A percentile compares a stretch with the other conserved stretches of the same genome.
Conservation (phyloP, 768 basidiomycete species). For the Hysterangium stoloniferum region DNA sequence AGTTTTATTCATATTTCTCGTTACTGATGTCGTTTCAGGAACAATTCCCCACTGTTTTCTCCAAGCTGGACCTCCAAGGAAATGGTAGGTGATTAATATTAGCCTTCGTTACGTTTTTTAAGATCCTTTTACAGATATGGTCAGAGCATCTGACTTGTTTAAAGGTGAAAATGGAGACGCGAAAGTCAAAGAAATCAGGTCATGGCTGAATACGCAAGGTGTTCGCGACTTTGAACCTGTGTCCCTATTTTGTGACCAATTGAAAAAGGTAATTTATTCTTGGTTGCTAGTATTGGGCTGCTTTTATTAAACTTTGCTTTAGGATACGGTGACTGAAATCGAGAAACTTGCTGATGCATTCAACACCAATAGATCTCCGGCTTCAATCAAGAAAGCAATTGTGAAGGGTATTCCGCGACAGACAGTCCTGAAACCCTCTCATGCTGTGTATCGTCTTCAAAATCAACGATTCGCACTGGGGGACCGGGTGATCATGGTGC, state of each 20-base stretch:
- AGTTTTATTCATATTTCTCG: not conserved
- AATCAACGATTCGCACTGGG: constrained; percentile 84
- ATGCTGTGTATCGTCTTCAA: constrained; percentile 83
- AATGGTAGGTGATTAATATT: constrained; percentile 60
- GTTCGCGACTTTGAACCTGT: constrained; percentile 90
- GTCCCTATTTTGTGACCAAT: constrained; percentile 83
- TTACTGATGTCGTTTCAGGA: constrained; percentile 30
- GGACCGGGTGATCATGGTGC: constrained; percentile 93
- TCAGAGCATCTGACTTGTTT: constrained; percentile 51
- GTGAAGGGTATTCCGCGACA: constrained; percentile 90
- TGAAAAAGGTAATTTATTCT: constrained; percentile 61
- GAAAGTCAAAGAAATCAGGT: constrained; percentile 66
- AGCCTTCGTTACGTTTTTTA: constrained; percentile 3
- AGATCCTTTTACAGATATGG: constrained; percentile 50
- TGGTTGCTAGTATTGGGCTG: not conserved
- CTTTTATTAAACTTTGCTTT: not conserved
- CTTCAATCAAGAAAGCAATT: constrained; percentile 81
- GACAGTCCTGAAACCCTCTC: constrained; percentile 87
- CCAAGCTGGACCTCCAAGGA: constrained; percentile 57
- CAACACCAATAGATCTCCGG: constrained; percentile 48
- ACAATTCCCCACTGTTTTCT: constrained; percentile 80
- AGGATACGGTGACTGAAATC: constrained; percentile 75
- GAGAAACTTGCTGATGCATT: constrained; percentile 69
- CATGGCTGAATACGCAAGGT: constrained; percentile 82
- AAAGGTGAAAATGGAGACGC: constrained; percentile 59